Evolutionary conservation across 2,329 filamentous ascomycete species (phyloP).

Genomic region (Aphanocladium album): DNA sequence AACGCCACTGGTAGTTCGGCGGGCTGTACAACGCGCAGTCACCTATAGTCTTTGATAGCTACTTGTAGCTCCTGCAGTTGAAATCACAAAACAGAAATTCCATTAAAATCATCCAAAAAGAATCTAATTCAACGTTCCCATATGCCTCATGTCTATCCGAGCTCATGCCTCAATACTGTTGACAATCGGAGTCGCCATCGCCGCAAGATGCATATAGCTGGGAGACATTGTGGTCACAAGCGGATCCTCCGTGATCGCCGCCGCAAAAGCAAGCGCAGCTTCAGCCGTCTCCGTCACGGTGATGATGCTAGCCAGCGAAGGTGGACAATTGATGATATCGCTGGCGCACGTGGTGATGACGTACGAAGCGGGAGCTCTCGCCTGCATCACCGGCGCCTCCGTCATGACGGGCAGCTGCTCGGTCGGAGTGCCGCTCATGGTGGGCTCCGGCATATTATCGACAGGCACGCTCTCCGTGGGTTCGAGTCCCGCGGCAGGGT

Average conservation of each 20-base stretch:
- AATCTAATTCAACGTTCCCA: too few relatives aligned
- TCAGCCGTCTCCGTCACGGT: slow-evolving; percentile 21
- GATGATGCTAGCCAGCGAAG: slow-evolving; percentile 23
- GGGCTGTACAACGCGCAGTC: too few relatives aligned
- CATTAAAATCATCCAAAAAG: too few relatives aligned
- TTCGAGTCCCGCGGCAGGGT: background rate
- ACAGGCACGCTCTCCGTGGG: slow-evolving; percentile 4
- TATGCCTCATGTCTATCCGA: too few relatives aligned
- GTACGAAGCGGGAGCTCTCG: slow-evolving; percentile 17
- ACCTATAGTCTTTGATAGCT: too few relatives aligned
- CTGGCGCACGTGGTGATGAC: slow-evolving; percentile 28
- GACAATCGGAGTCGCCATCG: background rate
- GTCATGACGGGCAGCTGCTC: too few relatives aligned
- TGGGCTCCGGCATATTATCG: background rate
- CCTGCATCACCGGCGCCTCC: background rate
- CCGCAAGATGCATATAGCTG: background rate
- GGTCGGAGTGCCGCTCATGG: background rate
- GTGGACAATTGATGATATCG: slow-evolving; percentile 29
- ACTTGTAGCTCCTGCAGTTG: too few relatives aligned
- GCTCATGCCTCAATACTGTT: background rate
- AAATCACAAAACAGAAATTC: too few relatives aligned
- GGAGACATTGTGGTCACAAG: too few relatives aligned
- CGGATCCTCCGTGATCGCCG: background rate
- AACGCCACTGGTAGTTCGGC: slow-evolving; percentile 66
- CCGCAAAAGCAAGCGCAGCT: background rate